These are phyloP conservation scores for Sorghum bicolor DNA, from an alignment of 176 grass and related monocot species.

Conservation along the genomic window Sorghum_bicolor_NCBIv3 NC_012871.2:70541501-70542000, in stretches of 20 bases:
- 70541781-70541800: slow-evolving; percentile 40
- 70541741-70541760: slow-evolving; percentile 12
- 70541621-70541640: neutral
- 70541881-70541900: neutral
- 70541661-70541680: neutral
- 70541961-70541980: slow-evolving; percentile 20
- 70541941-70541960: neutral
- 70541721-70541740: slow-evolving; percentile 37
- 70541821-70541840: slow-evolving; percentile 28
- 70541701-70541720: neutral
- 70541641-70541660: neutral
- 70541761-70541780: slow-evolving; percentile 23
- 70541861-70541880: slow-evolving; percentile 19
- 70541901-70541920: neutral
- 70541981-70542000: slow-evolving; percentile 60
- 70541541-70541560: too few species aligned
- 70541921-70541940: neutral
- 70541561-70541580: too few species aligned
- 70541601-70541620: too few species aligned
- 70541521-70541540: too few species aligned
- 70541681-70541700: neutral
- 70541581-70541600: too few species aligned
- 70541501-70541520: too few species aligned
- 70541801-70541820: slow-evolving; percentile 16
- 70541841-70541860: slow-evolving; percentile 36